These are phyloP conservation scores for Fonsecaea pedrosoi DNA, from an alignment of 2,329 filamentous ascomycete species.

Conservation along the genomic window DNA sequence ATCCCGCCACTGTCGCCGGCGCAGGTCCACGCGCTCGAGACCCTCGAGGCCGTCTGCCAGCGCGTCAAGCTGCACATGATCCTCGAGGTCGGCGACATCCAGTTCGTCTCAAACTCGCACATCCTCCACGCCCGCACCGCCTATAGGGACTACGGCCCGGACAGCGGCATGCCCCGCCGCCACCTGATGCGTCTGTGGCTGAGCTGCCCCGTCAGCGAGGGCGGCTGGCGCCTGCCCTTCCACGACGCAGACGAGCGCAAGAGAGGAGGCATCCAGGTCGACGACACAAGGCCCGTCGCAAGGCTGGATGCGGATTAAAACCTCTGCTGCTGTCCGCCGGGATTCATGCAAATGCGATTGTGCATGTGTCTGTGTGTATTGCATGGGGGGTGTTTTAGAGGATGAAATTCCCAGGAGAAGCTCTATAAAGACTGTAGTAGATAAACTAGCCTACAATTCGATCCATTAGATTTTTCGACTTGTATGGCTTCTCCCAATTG, in stretches of 20 bases:
- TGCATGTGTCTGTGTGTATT: neutral
- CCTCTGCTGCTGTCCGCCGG: neutral
- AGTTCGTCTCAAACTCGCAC: conserved; percentile 82
- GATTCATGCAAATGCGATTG: neutral
- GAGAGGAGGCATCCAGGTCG: conserved; percentile 85
- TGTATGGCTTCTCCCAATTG: too few species aligned
- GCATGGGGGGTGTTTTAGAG: too few species aligned
- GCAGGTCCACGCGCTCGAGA: conserved; percentile 70
- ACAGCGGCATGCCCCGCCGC: conserved; percentile 58
- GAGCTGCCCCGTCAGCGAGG: conserved; percentile 79
- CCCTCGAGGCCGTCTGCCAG: conserved; percentile 79
- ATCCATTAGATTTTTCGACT: too few species aligned
- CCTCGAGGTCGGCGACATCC: conserved; percentile 84
- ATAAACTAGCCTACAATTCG: too few species aligned
- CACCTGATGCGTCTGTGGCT: conserved; percentile 87
- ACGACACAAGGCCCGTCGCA: conserved; percentile 76
- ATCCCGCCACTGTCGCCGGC: conserved; percentile 74
- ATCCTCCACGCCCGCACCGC: conserved; percentile 81
- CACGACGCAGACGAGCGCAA: conserved; percentile 83
- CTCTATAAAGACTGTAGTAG: too few species aligned
- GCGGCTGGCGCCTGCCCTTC: conserved; percentile 85
- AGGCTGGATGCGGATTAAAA: conserved; percentile 75
- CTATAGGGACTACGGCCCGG: conserved; percentile 73
- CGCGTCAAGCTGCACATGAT: conserved; percentile 81
- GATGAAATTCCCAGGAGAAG: too few species aligned